Evolutionary conservation across 306 rosid genomes (phyloP), one percentile per base, ranked within the genome.

Genomic region (Acacia confusa): DNA sequence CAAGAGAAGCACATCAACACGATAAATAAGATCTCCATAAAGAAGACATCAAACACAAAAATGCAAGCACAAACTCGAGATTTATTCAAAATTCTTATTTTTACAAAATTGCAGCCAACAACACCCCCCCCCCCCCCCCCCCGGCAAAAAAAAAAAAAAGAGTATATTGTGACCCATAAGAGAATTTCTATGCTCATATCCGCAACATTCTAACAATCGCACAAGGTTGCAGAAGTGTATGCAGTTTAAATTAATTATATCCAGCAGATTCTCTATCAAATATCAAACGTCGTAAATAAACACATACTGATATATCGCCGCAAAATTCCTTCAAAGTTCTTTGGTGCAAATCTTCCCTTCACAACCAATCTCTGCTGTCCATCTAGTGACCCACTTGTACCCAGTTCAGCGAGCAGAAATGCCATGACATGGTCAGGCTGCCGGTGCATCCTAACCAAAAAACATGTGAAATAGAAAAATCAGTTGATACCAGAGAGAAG

Each of bases 381-480:
- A 82, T 95, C 99, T 72, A 95, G 97, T 14, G 99, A 95, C 19
- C 99, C 99, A 82, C 94, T 95, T 22, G 99, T 95, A 58, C 99
- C 99, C 89, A 93, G 78, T 71, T 95, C 99, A 13, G 98, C 96
- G 75, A 95, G 91, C 92, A 93, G 86, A 90, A 95, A 95, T 69
- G 94, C 89, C 98, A 92, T 92, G 70, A 95, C 97, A 73, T 95
- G 99, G 75, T 95, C 99, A 13, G 99, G 98, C 86, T 92, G 97
- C 64, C 99, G 91, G 83, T 93, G 97, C 99, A 95, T 93, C 85
- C 99, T 88, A 83, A 76, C 14, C 44, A 71, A n/a, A 44, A 44
- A 45, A 17, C 8, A 22, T 38, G 12, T 13, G 22, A 64, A 22
- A 61, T 22, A 36, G 36, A 60, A 44, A 76, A 58, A 61, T 12